A percentile compares a stretch with the other conserved stretches of the same genome.
Conservation (phyloP, 257 asterid genomes). For the Galeopsis tetrahit region DNA sequence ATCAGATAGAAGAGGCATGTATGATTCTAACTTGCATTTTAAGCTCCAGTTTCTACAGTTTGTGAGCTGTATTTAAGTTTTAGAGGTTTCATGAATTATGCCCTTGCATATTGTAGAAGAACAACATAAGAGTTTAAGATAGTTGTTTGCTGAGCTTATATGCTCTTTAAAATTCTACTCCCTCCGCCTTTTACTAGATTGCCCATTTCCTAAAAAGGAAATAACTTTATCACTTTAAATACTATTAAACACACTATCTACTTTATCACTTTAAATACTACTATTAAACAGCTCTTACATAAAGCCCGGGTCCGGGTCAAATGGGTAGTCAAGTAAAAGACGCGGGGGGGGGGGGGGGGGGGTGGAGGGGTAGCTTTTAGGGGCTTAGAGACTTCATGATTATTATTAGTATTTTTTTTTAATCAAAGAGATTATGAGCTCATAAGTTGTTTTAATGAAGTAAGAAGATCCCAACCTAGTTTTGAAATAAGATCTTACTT, state of each 20-base stretch:
- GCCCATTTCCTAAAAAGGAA: no score
- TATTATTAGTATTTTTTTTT: neutral
- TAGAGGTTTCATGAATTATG: conserved; percentile 9
- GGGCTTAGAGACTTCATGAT: neutral
- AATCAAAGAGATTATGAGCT: neutral
- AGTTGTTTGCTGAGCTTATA: neutral
- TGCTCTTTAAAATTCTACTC: neutral
- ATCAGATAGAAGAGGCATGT: conserved; percentile 99
- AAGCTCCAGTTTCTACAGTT: conserved; percentile 17
- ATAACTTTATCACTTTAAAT: no score
- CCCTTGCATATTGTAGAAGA: conserved; percentile 22
- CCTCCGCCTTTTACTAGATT: no score
- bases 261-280: no score
- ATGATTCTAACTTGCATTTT: conserved; percentile 54
- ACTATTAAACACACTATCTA: no score
- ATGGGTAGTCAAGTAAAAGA: no score
- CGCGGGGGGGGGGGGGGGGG: no score
- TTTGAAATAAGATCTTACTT: conserved; percentile 6
- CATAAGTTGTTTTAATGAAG: neutral
- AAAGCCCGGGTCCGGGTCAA: no score
- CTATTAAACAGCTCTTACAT: no score
- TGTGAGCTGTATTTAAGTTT: conserved; percentile 2
- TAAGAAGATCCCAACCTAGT: neutral
- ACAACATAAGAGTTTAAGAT: conserved; percentile 6
- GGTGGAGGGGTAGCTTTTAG: neutral